Conservation (phyloP, 371 early-diverging fungal species). For the Mortierella sp. region DNA sequence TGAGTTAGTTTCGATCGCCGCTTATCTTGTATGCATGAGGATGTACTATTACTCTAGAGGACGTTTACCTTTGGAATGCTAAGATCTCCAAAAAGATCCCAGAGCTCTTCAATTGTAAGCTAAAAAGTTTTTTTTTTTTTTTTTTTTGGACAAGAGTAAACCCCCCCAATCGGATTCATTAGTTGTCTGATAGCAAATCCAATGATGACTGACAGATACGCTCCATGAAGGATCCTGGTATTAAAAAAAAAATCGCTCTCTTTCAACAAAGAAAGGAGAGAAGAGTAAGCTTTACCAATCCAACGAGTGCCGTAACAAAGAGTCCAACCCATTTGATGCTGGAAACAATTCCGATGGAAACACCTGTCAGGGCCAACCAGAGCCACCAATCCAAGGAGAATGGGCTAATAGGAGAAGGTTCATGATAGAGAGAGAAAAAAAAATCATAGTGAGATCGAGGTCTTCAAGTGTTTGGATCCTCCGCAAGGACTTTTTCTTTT, state of each 20-base stretch:
- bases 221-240: no score
- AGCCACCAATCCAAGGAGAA: conserved; percentile 89
- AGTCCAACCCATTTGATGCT: conserved; percentile 99
- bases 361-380: conserved; percentile 91
- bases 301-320: conserved; percentile 95
- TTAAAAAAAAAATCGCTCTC: no score
- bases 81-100: conserved; percentile 91
- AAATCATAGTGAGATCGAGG: not conserved
- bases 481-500: not conserved
- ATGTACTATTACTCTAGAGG: not conserved
- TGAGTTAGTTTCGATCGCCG: not conserved
- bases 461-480: no score
- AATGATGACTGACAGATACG: no score
- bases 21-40: not conserved
- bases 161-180: no score
- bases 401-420: conserved; percentile 59
- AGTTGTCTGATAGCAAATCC: not conserved
- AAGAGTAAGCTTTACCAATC: conserved; percentile 62
- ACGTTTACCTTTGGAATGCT: conserved; percentile 69
- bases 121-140: conserved; percentile 13
- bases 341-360: conserved; percentile 89
- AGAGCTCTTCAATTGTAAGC: conserved; percentile 95
- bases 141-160: conserved; percentile 8
- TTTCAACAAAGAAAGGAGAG: not conserved
- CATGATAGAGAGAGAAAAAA: not conserved